These are phyloP conservation scores for Diaporthe citriasiana DNA, from an alignment of 2,329 filamentous ascomycete species.

Conservation along the genomic window DNA sequence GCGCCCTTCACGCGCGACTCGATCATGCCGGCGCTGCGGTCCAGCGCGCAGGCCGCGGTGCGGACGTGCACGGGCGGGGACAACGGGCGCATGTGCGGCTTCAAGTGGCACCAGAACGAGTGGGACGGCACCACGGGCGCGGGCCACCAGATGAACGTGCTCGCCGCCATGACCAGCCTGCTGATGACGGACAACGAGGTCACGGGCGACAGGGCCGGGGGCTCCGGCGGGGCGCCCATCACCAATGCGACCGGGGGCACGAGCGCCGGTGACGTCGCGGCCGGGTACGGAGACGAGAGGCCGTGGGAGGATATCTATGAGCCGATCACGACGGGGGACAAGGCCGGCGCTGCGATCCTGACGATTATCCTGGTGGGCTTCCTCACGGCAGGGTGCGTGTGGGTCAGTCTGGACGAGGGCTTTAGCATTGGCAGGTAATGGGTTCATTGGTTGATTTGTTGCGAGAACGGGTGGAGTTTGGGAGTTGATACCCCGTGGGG, in stretches of 20 bases:
- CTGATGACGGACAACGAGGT: slow-evolving; percentile 48
- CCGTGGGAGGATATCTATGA: slow-evolving; percentile 27
- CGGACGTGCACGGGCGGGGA: slow-evolving; percentile 54
- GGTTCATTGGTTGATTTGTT: background rate
- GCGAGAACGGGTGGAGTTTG: background rate
- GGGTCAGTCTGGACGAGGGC: slow-evolving; percentile 34
- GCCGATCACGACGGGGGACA: slow-evolving; percentile 52
- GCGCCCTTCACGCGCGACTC: slow-evolving; percentile 60
- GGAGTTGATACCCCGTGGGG: slow-evolving; percentile 9
- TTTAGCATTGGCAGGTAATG: slow-evolving; percentile 10
- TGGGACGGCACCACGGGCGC: slow-evolving; percentile 64
- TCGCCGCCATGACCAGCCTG: slow-evolving; percentile 62
- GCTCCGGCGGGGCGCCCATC: slow-evolving; percentile 46
- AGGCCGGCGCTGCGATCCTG: slow-evolving; percentile 58
- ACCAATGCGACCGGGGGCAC: slow-evolving; percentile 61
- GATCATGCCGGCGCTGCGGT: slow-evolving; percentile 61
- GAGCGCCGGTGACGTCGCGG: slow-evolving; percentile 50
- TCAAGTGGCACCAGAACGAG: slow-evolving; percentile 60
- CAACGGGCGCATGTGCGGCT: slow-evolving; percentile 58
- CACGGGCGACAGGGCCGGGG: slow-evolving; percentile 1
- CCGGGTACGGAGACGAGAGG: slow-evolving; percentile 44
- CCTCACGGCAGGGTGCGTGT: slow-evolving; percentile 34
- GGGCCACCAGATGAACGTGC: slow-evolving; percentile 67
- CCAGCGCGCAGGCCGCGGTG: slow-evolving; percentile 63
- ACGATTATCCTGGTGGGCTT: slow-evolving; percentile 53